Evolutionary conservation across 495 filamentous ascomycete genomes (phyloP).

Genomic region (Opeltia flavorubescens): DNA sequence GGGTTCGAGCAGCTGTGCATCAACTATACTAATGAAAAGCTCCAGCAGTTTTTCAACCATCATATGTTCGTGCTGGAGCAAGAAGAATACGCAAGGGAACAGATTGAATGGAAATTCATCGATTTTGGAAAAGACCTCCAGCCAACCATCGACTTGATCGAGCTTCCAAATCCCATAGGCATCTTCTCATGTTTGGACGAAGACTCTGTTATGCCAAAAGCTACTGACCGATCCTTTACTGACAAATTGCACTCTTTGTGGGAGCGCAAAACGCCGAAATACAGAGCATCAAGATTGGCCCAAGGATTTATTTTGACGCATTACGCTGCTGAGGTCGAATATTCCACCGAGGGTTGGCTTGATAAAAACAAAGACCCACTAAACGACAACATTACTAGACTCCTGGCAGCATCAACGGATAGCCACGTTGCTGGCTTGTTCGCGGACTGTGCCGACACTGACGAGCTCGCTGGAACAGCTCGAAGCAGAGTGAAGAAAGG

Average conservation of each 20-base stretch:
- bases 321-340: slow-evolving; percentile 96
- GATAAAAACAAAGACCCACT: slow-evolving; percentile 99
- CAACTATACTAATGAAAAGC: slow-evolving; percentile 99
- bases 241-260: slow-evolving; percentile 94
- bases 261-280: slow-evolving; percentile 92
- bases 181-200: slow-evolving; percentile 98
- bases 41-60: slow-evolving; percentile 99
- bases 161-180: slow-evolving; percentile 90
- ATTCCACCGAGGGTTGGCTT: slow-evolving; percentile 87
- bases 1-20: slow-evolving; percentile 99
- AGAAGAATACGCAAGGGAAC: slow-evolving; percentile 93
- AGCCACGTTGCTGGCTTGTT: slow-evolving; percentile 77
- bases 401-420: slow-evolving; percentile 71
- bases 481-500: slow-evolving; percentile 92
- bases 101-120: slow-evolving; percentile 99
- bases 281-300: slow-evolving; percentile 69
- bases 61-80: slow-evolving; percentile 99
- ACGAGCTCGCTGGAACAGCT: slow-evolving; percentile 53
- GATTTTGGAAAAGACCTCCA: slow-evolving; percentile 97
- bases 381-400: slow-evolving; percentile 86
- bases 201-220: slow-evolving; percentile 98
- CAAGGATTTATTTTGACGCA: slow-evolving; percentile 98
- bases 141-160: slow-evolving; percentile 95
- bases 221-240: slow-evolving; percentile 90
- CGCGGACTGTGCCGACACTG: slow-evolving; percentile 65